These are phyloP conservation scores for Aureobasidium sp. DNA, from an alignment of 2,329 filamentous ascomycete genomes.

Conservation along the genomic window DNA sequence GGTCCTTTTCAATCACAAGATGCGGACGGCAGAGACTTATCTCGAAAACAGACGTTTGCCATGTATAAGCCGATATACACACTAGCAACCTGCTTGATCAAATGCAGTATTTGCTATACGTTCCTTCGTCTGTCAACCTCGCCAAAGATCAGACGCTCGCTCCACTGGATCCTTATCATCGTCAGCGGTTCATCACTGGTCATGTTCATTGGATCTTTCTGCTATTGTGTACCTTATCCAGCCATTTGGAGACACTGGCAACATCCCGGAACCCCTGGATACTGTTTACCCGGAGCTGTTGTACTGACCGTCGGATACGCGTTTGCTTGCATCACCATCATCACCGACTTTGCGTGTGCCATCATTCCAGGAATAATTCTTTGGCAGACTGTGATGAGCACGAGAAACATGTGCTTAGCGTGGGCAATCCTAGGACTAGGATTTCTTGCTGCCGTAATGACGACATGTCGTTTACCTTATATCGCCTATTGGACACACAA, in stretches of 20 bases:
- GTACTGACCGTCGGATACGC: constrained; percentile 8
- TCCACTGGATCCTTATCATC: constrained; percentile 6
- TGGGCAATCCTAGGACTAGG: not conserved
- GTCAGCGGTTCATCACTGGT: constrained; percentile 7
- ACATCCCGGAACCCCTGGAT: constrained; percentile 4
- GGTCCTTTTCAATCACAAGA: not conserved
- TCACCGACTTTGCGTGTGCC: constrained; percentile 3
- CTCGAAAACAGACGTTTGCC: not conserved
- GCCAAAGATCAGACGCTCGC: not conserved
- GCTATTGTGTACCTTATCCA: constrained; percentile 5
- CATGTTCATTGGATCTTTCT: constrained; percentile 6
- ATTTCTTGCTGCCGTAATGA: constrained; percentile 6
- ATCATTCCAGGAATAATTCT: constrained; percentile 11
- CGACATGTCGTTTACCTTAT: constrained; percentile 7
- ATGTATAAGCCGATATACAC: constrained; percentile 11
- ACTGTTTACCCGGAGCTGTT: constrained; percentile 7
- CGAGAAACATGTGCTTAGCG: not conserved
- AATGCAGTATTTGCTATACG: constrained; percentile 12
- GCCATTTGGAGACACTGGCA: constrained; percentile 14
- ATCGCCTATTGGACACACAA: constrained; percentile 5
- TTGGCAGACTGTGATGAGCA: not conserved
- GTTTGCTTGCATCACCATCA: not conserved
- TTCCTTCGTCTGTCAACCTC: constrained; percentile 5
- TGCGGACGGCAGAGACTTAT: not conserved
- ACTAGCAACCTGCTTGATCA: constrained; percentile 8